Evolutionary conservation across 2,329 filamentous ascomycete species (phyloP).

Genomic region (Apiospora marii): DNA sequence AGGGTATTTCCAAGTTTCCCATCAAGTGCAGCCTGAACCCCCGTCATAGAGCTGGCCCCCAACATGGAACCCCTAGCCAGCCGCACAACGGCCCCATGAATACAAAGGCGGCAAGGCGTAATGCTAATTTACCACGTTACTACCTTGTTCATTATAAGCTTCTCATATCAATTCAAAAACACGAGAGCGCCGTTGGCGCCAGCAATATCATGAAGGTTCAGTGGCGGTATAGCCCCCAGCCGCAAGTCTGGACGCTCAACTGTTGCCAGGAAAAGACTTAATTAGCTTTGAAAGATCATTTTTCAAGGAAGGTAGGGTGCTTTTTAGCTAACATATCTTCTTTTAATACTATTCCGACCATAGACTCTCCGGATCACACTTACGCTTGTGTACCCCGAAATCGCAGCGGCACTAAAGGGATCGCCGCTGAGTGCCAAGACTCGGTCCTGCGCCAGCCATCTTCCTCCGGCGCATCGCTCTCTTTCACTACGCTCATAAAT

Average conservation of each 20-base stretch:
- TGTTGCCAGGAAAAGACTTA: background rate
- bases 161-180: background rate
- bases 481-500: too few species aligned
- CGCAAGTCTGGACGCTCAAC: background rate
- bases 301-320: too few species aligned
- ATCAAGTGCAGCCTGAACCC: background rate
- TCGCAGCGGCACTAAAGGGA: too few species aligned
- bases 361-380: too few species aligned
- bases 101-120: background rate
- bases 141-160: background rate
- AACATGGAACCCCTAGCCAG: background rate
- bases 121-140: background rate
- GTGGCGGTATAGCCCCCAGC: background rate
- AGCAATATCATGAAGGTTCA: background rate
- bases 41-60: background rate
- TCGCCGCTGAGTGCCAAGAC: too few species aligned
- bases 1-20: background rate
- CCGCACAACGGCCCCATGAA: background rate
- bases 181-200: background rate
- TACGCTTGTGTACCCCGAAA: too few species aligned
- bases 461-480: too few species aligned
- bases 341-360: too few species aligned
- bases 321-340: too few species aligned
- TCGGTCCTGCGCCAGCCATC: too few species aligned
- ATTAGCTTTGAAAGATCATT: too few species aligned